Conservation (phyloP, 2,329 filamentous ascomycete genomes). For the Dryadomyces sulphureus region DNA sequence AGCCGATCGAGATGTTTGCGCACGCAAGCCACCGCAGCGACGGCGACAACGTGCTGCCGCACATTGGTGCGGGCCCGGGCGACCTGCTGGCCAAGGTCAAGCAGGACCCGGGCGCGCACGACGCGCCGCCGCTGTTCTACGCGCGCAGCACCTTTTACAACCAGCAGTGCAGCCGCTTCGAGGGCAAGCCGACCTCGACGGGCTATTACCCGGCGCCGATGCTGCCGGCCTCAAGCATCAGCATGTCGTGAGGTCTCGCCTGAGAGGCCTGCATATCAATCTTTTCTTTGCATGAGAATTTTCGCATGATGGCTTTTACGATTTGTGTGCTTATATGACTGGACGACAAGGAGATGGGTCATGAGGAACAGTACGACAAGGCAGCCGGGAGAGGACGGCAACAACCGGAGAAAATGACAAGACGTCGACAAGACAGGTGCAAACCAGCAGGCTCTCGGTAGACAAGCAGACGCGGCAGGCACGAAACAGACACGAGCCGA, state of each 20-base stretch:
- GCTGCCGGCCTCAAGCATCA: conserved; percentile 29
- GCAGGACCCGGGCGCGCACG: conserved; percentile 20
- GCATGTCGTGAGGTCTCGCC: conserved; percentile 27
- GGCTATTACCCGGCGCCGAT: conserved; percentile 39
- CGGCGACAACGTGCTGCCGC: conserved; percentile 18
- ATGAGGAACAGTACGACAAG: background rate
- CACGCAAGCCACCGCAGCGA: conserved; percentile 18
- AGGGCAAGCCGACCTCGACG: conserved; percentile 34
- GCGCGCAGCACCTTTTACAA: conserved; percentile 24
- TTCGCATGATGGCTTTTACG: background rate
- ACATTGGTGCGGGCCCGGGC: conserved; percentile 12
- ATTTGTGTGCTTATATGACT: background rate
- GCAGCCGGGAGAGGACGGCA: background rate
- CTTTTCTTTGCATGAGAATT: too few species aligned
- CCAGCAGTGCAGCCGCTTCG: conserved; percentile 33
- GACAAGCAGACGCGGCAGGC: background rate
- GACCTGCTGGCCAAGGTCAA: conserved; percentile 28
- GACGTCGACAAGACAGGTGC: background rate
- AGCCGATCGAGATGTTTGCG: conserved; percentile 34
- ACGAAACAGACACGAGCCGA: background rate
- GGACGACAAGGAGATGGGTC: background rate
- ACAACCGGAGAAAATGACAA: background rate
- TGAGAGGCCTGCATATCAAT: too few species aligned
- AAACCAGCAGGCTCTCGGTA: background rate
- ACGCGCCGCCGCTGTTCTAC: conserved; percentile 28